Base-by-base conservation (phyloP, 129 eudicot genomes). In the Heracleum sosnowskyi region DNA sequence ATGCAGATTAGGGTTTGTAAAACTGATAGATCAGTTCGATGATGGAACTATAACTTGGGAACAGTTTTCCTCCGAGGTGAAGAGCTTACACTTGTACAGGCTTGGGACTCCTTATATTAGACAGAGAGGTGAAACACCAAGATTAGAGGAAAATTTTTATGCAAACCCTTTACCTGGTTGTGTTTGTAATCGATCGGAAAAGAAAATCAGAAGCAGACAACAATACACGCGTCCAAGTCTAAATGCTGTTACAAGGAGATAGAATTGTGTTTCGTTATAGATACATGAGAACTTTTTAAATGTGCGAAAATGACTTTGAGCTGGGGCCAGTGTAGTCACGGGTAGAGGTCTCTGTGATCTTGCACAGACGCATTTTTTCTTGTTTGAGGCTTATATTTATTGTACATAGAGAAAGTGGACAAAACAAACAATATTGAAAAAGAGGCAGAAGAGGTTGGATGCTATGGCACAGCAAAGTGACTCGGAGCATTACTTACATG, bases 161-260 rank as follows among this genome's bases (percentile, higher is more conserved):
- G 93, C 99, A 0, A 96, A 96, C 79, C 99, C 99, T 11, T 86
- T 80, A 71, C 99, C 99, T 0, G 99, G 96, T 3, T 95, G 99
- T 73, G 82, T 95, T 44, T 95, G 97, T 79, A 74, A 60, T 4
- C 69, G 74, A 73, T 68, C 91, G 12, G 78, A 78, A 62, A 84
- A 86, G 68, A 79, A 83, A 79, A 73, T 34, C 6, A 77, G 34
- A 45, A 51, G 46, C 16, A 63, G 76, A 13, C 73, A 72, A 39
- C 80, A 57, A 9, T 79, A 77, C n/a, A 83, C 22, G 60, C 78
- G 81, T 83, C 77, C 73, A 34, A 72, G 79, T 36, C 79, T 39
- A 64, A 81, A 82, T 72, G 76, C 76, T 69, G 76, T 82, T 69
- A 42, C 79, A 53, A 80, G 77, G 77, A 57, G 84, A 83, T 78